These are phyloP conservation scores for Thelephora aurantiotincta DNA, from an alignment of 768 basidiomycete genomes.

Conservation along the genomic window DNA sequence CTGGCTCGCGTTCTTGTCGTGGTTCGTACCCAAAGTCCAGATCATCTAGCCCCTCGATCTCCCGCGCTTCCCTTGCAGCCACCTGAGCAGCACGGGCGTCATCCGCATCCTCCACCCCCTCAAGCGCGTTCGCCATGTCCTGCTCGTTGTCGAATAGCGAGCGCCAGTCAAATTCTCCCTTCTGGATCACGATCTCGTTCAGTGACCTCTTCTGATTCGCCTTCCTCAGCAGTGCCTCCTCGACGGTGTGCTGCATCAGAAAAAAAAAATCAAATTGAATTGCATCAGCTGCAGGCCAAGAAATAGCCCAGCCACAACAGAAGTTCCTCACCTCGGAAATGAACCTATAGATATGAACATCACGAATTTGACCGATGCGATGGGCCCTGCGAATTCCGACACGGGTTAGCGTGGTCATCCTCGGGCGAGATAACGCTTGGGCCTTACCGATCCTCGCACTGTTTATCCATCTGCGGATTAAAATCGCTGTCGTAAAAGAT, in stretches of 20 bases:
- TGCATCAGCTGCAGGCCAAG: background rate
- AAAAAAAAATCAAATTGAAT: too few species aligned
- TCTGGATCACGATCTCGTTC: slow-evolving; percentile 84
- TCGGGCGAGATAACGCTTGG: background rate
- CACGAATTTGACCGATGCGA: slow-evolving; percentile 94
- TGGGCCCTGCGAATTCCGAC: slow-evolving; percentile 51
- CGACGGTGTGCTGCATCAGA: slow-evolving; percentile 52
- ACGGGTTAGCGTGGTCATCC: slow-evolving; percentile 1
- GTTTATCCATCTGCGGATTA: slow-evolving; percentile 94
- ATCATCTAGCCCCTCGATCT: slow-evolving; percentile 64
- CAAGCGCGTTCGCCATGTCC: slow-evolving; percentile 61
- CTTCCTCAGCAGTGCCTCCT: slow-evolving; percentile 91
- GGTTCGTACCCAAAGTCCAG: slow-evolving; percentile 58
- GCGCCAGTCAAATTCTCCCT: slow-evolving; percentile 92
- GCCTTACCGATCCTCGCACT: slow-evolving; percentile 84
- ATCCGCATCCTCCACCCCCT: slow-evolving; percentile 78
- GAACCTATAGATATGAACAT: slow-evolving; percentile 94
- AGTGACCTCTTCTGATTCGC: slow-evolving; percentile 95
- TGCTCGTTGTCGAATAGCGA: slow-evolving; percentile 54
- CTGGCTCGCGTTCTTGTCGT: slow-evolving; percentile 5
- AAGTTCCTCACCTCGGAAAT: slow-evolving; percentile 35
- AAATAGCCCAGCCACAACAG: background rate
- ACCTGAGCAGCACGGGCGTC: slow-evolving; percentile 72
- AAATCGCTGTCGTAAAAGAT: slow-evolving; percentile 97
- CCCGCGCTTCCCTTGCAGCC: slow-evolving; percentile 61